These are phyloP conservation scores for Eragrostis nindensis DNA, from an alignment of 176 grass and related monocot genomes.

Conservation along the genomic window DNA sequence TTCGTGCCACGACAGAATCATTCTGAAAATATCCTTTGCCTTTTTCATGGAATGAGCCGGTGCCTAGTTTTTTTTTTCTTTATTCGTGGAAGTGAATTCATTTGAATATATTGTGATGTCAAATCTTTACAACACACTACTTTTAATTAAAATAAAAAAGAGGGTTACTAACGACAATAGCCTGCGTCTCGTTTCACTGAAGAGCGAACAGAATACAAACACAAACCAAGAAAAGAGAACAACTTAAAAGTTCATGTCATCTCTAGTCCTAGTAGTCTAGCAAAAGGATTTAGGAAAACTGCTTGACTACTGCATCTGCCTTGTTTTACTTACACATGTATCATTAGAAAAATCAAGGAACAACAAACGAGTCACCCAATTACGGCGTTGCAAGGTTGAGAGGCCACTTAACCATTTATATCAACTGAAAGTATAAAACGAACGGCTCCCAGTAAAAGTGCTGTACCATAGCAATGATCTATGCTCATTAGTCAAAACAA, in stretches of 20 bases:
- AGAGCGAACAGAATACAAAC: too few species aligned
- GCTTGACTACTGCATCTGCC: neutral
- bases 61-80: too few species aligned
- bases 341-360: neutral
- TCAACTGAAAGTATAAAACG: neutral
- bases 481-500: slow-evolving; percentile 18
- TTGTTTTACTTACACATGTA: neutral
- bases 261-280: neutral
- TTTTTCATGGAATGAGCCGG: neutral
- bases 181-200: neutral
- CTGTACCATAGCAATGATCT: neutral
- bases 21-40: neutral
- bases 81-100: neutral
- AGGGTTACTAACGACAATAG: neutral
- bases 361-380: neutral
- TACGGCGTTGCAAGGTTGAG: neutral
- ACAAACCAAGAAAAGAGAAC: too few species aligned
- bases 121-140: neutral
- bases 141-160: neutral
- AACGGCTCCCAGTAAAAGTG: neutral
- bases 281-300: neutral
- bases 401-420: neutral
- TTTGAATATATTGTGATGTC: neutral
- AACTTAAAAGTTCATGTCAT: too few species aligned
- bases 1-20: neutral